Base-by-base conservation (phyloP, 108 stramenopile genomes). In the Cyclotella baltica region DNA sequence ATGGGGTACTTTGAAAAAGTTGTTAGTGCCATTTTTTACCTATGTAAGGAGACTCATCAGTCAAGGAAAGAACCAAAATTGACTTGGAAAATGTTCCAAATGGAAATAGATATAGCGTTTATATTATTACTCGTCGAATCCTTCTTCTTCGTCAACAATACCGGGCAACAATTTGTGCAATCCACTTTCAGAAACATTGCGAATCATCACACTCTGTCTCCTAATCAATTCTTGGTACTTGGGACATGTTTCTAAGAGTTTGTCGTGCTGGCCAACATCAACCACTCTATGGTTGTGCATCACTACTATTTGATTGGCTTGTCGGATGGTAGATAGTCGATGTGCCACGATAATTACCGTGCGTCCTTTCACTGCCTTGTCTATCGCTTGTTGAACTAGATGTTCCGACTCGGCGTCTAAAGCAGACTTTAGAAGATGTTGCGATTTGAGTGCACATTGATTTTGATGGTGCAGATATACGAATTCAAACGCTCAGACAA, bases 281-380 rank as follows among this genome's bases (percentile, higher is more conserved):
- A 83, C 82, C 23, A 97, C 69, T 31, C 70, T 36, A 59, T 93
- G 93, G 27, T 90, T 62, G 25, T 83, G 73, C 47, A 98, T 70
- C 3, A 97, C 92, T 18, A 93, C 96, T 72, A 99, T 98, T 33
- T 85, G 87, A 75, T 96, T 83, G 1, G 96, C 95, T 62, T 79
- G 66, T 31, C 77, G 76, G 69, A 99, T 93, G 15, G 98, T 98
- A 2, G 86, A 86, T 18, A 97, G 73, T 16, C 96, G 78, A 87
- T 97, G 96, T 0, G 94, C 93, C n/a, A 96, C 83, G 46, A 92
- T 70, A 22, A 95, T 74, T 0, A 86, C 82, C 23, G 92, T 93
- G 30, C 78, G 46, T n/a, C 83, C 73, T 37, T 73, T 81, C 61
- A 89, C 67, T 29, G 92, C 85, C 66, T 85, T 88, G 65, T 96